Conservation (phyloP, 345 rosid genomes). For the Dovyalis caffra region DNA sequence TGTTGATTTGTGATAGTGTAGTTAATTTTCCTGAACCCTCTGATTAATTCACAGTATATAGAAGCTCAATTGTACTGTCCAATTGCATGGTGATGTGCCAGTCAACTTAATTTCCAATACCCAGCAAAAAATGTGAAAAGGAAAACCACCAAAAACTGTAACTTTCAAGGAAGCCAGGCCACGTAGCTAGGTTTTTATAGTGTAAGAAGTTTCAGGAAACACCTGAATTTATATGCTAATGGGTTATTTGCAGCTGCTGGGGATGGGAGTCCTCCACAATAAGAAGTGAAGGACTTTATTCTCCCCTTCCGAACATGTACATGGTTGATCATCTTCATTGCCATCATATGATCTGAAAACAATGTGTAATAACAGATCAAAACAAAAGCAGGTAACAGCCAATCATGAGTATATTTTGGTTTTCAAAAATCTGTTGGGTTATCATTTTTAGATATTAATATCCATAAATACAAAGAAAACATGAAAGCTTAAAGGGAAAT, state of each 20-base stretch:
- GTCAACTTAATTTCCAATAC: neutral
- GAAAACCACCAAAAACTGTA: neutral
- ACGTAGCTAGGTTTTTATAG: neutral
- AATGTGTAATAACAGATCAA: neutral
- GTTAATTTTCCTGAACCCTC: neutral
- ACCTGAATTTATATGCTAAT: constrained; percentile 93
- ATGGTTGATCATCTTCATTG: constrained; percentile 86
- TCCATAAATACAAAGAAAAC: neutral
- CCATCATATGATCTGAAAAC: constrained; percentile 93
- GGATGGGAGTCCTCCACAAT: constrained; percentile 96
- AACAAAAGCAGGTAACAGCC: neutral
- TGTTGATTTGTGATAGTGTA: neutral
- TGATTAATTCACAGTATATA: neutral
- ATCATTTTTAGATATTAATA: no score
- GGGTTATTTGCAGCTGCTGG: constrained; percentile 97
- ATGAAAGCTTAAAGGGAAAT: neutral
- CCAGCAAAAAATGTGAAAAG: neutral
- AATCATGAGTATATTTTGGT: neutral
- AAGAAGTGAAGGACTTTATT: constrained; percentile 80
- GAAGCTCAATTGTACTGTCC: neutral
- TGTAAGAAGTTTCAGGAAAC: constrained; percentile 5
- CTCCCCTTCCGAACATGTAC: constrained; percentile 64
- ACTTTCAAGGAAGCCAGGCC: neutral
- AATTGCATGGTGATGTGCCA: neutral
- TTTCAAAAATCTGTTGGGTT: neutral